These are phyloP conservation scores for Podila minutissima DNA, from an alignment of 192 early-diverging fungal genomes.

Conservation along the genomic window DNA sequence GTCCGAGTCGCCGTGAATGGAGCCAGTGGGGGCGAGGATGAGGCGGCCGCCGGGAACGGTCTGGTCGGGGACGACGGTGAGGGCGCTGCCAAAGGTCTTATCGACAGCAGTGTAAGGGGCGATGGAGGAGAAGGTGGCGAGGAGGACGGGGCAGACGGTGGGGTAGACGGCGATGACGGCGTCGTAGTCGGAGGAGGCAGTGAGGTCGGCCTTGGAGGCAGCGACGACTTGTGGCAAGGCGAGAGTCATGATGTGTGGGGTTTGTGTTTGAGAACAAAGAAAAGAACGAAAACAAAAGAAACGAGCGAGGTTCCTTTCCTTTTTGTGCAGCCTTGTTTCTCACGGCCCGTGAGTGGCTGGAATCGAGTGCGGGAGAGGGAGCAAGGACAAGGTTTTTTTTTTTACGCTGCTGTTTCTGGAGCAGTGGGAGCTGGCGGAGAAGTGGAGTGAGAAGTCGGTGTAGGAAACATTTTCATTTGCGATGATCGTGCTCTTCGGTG, in stretches of 20 bases:
- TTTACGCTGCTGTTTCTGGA: not conserved
- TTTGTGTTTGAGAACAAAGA: not conserved
- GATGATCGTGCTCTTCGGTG: too few species aligned
- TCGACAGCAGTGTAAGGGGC: constrained; percentile 38
- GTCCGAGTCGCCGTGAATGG: constrained; percentile 78
- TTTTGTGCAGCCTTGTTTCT: too few species aligned
- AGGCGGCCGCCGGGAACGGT: constrained; percentile 71
- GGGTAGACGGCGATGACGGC: constrained; percentile 49
- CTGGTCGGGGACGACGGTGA: constrained; percentile 49
- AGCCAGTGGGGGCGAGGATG: constrained; percentile 81
- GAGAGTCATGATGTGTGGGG: constrained; percentile 30
- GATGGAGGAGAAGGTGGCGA: constrained; percentile 31
- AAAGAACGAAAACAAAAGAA: not conserved
- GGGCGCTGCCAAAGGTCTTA: constrained; percentile 52
- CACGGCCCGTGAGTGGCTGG: too few species aligned
- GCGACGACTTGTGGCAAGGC: constrained; percentile 35
- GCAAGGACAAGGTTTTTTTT: constrained; percentile 5
- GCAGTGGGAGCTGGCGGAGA: too few species aligned
- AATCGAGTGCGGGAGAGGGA: not conserved
- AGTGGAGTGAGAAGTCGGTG: too few species aligned
- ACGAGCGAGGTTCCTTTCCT: too few species aligned
- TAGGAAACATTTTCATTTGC: too few species aligned
- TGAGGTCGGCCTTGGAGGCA: constrained; percentile 29
- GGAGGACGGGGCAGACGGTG: constrained; percentile 20
- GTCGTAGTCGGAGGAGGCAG: constrained; percentile 18